Evolutionary conservation across 495 filamentous ascomycete species (phyloP).

Genomic region (Penicillium steckii): DNA sequence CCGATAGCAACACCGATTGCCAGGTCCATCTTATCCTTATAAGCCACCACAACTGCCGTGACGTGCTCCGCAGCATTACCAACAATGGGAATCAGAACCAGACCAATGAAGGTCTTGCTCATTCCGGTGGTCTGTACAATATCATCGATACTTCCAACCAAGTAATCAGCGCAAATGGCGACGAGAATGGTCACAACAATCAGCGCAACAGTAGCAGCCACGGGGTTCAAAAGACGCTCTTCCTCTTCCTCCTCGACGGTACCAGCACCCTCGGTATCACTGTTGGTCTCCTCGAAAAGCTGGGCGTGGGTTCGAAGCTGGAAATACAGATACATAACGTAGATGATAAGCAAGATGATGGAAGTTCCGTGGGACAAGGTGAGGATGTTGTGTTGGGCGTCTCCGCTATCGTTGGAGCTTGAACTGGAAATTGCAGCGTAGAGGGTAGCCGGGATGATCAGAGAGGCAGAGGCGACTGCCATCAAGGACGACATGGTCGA

Average conservation of each 20-base stretch:
- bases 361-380: conserved; percentile 86
- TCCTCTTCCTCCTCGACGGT: conserved; percentile 51
- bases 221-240: conserved; percentile 62
- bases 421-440: conserved; percentile 55
- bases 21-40: conserved; percentile 97
- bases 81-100: conserved; percentile 94
- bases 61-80: conserved; percentile 98
- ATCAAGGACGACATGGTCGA: conserved; percentile 96
- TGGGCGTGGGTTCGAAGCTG: conserved; percentile 79
- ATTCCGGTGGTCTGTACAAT: conserved; percentile 82
- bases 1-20: conserved; percentile 94
- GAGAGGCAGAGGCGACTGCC: conserved; percentile 84
- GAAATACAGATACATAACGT: conserved; percentile 88
- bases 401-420: not conserved
- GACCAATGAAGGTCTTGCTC: conserved; percentile 94
- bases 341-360: conserved; percentile 84
- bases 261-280: conserved; percentile 33
- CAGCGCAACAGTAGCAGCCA: conserved; percentile 70
- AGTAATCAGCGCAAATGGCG: conserved; percentile 88
- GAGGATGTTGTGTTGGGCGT: conserved; percentile 58
- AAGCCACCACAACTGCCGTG: conserved; percentile 86
- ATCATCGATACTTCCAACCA: conserved; percentile 89
- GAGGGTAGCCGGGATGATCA: conserved; percentile 88
- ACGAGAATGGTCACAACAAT: conserved; percentile 78
- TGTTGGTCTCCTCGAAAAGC: conserved; percentile 70